Conservation (phyloP, 2,329 filamentous ascomycete genomes). For the Aspergillus chevalieri region DNA sequence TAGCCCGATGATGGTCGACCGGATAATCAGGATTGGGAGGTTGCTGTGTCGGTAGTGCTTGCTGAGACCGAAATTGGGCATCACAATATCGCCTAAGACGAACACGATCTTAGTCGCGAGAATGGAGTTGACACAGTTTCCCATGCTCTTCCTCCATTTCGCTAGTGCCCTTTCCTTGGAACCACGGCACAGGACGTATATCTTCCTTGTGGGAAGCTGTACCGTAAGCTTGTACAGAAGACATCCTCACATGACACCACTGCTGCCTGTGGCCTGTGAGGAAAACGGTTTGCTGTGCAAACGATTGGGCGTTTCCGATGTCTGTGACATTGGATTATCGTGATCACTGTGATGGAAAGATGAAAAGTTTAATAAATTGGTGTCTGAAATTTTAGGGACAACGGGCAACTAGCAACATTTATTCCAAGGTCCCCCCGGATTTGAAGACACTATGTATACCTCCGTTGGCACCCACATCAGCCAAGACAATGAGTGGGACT, state of each 20-base stretch:
- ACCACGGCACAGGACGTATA: conserved; percentile 9
- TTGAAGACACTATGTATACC: too few relatives aligned
- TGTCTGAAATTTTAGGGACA: too few relatives aligned
- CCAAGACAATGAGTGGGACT: too few relatives aligned
- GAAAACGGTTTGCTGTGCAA: conserved; percentile 9
- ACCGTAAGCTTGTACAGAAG: conserved; percentile 13
- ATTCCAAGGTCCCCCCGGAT: too few relatives aligned
- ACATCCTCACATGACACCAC: conserved; percentile 12
- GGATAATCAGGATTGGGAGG: conserved; percentile 10
- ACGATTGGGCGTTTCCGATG: conserved; percentile 4
- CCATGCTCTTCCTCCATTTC: conserved; percentile 12
- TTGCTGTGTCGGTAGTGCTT: not conserved
- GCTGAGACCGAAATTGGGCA: conserved; percentile 7
- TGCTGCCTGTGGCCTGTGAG: conserved; percentile 14
- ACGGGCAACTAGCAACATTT: too few relatives aligned
- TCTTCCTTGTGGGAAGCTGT: conserved; percentile 11
- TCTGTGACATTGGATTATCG: too few relatives aligned
- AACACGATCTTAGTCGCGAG: conserved; percentile 13
- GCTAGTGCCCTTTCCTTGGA: conserved; percentile 6
- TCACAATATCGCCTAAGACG: conserved; percentile 12
- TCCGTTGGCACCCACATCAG: too few relatives aligned
- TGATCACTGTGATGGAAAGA: too few relatives aligned
- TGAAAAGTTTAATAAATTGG: too few relatives aligned
- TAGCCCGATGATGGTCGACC: conserved; percentile 12
- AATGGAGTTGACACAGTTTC: conserved; percentile 13